Evolutionary conservation across 148 eudicot species (phyloP).

Genomic region (Chenopodium album): DNA sequence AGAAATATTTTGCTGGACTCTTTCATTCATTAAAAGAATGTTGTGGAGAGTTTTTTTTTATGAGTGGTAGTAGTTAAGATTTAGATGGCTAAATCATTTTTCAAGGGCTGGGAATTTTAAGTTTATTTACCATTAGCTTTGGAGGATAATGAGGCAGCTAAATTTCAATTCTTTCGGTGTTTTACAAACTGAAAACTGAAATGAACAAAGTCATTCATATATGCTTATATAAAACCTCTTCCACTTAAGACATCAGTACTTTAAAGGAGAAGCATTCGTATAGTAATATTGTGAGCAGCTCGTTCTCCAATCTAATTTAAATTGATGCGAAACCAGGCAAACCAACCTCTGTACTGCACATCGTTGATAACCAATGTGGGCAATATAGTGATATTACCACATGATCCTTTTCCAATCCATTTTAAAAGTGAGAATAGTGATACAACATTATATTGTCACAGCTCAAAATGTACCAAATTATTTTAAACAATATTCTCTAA

Average conservation of each 20-base stretch:
- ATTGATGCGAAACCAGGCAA: neutral
- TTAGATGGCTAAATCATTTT: too few species aligned
- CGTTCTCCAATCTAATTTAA: neutral
- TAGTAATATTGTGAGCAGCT: neutral
- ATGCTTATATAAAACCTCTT: neutral
- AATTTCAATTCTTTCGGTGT: too few species aligned
- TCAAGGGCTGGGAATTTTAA: too few species aligned
- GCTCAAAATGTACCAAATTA: neutral
- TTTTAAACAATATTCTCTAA: neutral
- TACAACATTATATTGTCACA: neutral
- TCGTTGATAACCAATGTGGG: slow-evolving; percentile 83
- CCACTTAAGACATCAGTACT: neutral
- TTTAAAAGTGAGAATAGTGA: neutral
- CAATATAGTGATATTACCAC: slow-evolving; percentile 91
- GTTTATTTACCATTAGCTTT: too few species aligned
- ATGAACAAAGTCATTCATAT: too few species aligned
- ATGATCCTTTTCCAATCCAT: slow-evolving; percentile 82
- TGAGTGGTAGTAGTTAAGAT: too few species aligned
- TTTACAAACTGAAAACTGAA: too few species aligned
- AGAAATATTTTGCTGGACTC: too few species aligned
- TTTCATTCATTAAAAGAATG: too few species aligned
- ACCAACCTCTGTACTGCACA: slow-evolving; percentile 87
- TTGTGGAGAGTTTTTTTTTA: too few species aligned
- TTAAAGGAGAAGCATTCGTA: neutral
- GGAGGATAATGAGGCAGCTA: too few species aligned